These are phyloP conservation scores for Trichoderma asperellum DNA, from an alignment of 2,329 filamentous ascomycete genomes.

Conservation along the genomic window DNA sequence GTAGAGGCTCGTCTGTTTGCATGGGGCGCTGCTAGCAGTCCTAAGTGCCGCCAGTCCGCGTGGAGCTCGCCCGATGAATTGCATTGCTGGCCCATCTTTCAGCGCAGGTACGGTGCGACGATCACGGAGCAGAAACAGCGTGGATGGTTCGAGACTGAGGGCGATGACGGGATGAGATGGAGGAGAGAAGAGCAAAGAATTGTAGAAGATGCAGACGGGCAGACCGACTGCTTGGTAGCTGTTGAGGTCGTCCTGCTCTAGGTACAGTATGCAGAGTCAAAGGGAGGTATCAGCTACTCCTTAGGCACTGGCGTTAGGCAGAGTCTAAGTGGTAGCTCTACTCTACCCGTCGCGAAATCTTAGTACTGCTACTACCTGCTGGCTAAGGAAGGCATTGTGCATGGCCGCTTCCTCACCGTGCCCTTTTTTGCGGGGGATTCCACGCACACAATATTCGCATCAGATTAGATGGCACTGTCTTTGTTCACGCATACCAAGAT, in stretches of 20 bases:
- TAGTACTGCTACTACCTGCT: too few relatives aligned
- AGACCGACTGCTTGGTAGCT: not conserved
- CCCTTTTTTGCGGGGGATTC: not conserved
- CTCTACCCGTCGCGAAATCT: not conserved
- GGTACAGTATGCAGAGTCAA: not conserved
- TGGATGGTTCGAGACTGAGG: not conserved
- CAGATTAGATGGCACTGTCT: not conserved
- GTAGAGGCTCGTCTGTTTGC: not conserved
- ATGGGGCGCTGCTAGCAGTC: not conserved
- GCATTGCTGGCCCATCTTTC: constrained; percentile 1
- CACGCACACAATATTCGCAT: not conserved
- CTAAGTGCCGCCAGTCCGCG: constrained; percentile 22
- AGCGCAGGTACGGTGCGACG: constrained; percentile 22
- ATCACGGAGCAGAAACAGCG: constrained; percentile 14
- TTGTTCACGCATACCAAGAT: not conserved
- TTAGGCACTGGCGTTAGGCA: not conserved
- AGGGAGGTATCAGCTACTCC: not conserved
- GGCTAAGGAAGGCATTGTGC: not conserved
- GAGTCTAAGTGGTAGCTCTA: not conserved
- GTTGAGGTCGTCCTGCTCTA: not conserved
- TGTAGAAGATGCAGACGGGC: not conserved
- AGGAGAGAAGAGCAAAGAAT: not conserved
- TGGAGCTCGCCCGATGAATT: constrained; percentile 15
- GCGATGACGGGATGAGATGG: not conserved
- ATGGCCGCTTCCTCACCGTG: not conserved